A percentile compares a stretch with the other conserved stretches of the same genome.
Conservation (phyloP, 1,139 yeast species). For the Pneumocystis carinii region DNA sequence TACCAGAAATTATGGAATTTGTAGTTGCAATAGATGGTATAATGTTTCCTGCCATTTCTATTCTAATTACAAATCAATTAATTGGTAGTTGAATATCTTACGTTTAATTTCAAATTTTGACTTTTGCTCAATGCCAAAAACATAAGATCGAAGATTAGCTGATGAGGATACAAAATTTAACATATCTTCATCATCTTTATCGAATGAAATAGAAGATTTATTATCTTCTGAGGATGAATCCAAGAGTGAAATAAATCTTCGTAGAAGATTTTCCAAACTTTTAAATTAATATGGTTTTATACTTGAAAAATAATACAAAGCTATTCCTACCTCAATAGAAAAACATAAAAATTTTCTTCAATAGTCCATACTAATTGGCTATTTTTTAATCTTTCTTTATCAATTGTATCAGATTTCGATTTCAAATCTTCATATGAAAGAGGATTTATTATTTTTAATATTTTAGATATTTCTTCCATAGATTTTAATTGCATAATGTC, state of each 20-base stretch:
- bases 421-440: constrained; percentile 27
- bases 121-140: constrained; percentile 58
- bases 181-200: constrained; percentile 89
- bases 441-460: constrained; percentile 53
- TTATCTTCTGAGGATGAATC: constrained; percentile 30
- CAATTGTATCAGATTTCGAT: constrained; percentile 13
- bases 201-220: constrained; percentile 42
- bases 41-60: constrained; percentile 83
- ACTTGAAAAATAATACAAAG: background rate
- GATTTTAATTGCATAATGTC: constrained; percentile 62
- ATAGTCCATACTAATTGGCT: constrained; percentile 55
- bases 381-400: constrained; percentile 24
- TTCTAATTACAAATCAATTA: constrained; percentile 16
- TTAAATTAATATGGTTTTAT: background rate
- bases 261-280: constrained; percentile 10
- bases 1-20: constrained; percentile 86
- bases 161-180: constrained; percentile 78
- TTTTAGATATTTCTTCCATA: constrained; percentile 68
- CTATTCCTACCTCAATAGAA: constrained; percentile 32
- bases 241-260: constrained; percentile 29
- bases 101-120: constrained; percentile 73
- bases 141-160: constrained; percentile 60
- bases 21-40: constrained; percentile 98
- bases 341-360: constrained; percentile 48
- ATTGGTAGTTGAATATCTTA: background rate